Conservation (phyloP, 192 early-diverging fungal species). For the Umbelopsis sp. region DNA sequence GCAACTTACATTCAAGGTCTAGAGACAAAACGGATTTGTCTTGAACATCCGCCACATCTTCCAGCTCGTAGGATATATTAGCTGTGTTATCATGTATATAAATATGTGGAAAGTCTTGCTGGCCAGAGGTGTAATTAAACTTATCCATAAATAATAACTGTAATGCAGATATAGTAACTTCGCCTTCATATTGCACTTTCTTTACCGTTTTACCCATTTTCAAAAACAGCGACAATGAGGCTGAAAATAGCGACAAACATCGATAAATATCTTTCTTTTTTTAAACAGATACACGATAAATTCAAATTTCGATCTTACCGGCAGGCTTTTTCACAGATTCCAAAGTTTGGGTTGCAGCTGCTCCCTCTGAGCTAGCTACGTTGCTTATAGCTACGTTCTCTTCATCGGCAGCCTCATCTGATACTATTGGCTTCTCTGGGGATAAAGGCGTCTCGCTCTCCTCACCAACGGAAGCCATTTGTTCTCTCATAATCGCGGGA, state of each 20-base stretch:
- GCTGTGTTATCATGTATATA: constrained; percentile 64
- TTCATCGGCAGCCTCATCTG: no score
- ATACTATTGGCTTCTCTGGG: not conserved
- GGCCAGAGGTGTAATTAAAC: constrained; percentile 62
- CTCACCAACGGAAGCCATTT: not conserved
- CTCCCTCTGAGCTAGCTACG: no score
- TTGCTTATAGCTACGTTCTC: no score
- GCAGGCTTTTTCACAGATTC: no score
- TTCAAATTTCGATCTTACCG: no score
- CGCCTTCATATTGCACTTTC: constrained; percentile 54
- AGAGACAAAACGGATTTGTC: constrained; percentile 57
- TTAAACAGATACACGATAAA: not conserved
- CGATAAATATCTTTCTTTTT: not conserved
- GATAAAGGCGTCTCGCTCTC: not conserved
- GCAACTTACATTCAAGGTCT: constrained; percentile 52
- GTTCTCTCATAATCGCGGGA: not conserved
- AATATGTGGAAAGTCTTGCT: constrained; percentile 67
- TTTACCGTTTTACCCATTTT: constrained; percentile 69
- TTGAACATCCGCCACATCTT: constrained; percentile 62
- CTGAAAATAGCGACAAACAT: not conserved
- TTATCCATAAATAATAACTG: constrained; percentile 76
- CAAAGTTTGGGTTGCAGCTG: no score
- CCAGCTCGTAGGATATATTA: constrained; percentile 67
- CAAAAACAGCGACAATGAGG: constrained; percentile 44
- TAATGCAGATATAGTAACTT: constrained; percentile 59